A percentile compares a stretch with the other conserved stretches of the same genome.
Conservation (phyloP, 1,284 basidiomycete genomes). For the Tylopilus sp. region DNA sequence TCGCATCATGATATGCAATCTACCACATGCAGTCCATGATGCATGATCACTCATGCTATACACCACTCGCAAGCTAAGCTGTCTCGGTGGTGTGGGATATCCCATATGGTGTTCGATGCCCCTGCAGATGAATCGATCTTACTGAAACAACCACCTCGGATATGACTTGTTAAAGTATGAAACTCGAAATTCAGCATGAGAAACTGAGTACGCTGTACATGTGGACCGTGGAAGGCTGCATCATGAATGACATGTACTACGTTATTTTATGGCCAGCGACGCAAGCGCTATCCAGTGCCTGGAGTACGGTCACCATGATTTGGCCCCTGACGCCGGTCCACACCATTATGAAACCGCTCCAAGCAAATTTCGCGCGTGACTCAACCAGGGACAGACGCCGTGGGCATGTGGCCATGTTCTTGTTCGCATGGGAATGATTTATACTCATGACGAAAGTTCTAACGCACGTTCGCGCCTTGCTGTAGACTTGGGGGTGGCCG, state of each 20-base stretch:
- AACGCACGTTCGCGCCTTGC: neutral
- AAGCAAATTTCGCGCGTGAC: neutral
- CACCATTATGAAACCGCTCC: neutral
- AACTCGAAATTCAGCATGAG: too few relatives aligned
- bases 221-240: too few relatives aligned
- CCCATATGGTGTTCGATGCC: neutral
- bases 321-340: neutral
- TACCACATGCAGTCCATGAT: slow-evolving; percentile 17
- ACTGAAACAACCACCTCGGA: too few relatives aligned
- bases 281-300: too few relatives aligned
- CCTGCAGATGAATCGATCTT: neutral
- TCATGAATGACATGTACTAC: too few relatives aligned
- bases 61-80: neutral
- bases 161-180: too few relatives aligned
- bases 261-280: too few relatives aligned
- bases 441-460: neutral
- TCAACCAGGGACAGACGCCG: neutral
- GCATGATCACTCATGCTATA: neutral
- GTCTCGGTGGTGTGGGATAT: neutral
- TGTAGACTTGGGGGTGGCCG: neutral
- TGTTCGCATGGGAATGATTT: neutral
- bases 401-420: neutral
- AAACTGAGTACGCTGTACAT: too few relatives aligned
- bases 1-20: slow-evolving; percentile 26
- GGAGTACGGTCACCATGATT: too few relatives aligned